Evolutionary conservation across 345 rosid species (phyloP).

Genomic region (Pistacia integerrima): DNA sequence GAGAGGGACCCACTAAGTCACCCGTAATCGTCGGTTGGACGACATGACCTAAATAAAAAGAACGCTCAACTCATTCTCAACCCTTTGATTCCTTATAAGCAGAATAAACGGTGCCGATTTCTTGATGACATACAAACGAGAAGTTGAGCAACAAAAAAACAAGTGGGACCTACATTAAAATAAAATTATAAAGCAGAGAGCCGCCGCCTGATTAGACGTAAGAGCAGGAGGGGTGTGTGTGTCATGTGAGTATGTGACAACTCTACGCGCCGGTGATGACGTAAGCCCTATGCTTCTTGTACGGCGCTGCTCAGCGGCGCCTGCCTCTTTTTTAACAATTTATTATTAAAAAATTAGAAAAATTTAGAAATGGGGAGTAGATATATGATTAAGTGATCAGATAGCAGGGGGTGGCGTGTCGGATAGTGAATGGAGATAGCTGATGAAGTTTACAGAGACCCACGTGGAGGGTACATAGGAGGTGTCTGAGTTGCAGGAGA

Average conservation of each 20-base stretch:
- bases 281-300: slow-evolving; percentile 42
- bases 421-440: slow-evolving; percentile 24
- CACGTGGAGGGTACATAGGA: slow-evolving; percentile 37
- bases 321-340: neutral
- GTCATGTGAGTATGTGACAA: slow-evolving; percentile 39
- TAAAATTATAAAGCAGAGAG: neutral
- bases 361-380: neutral
- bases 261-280: slow-evolving; percentile 21
- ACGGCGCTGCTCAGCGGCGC: slow-evolving; percentile 42
- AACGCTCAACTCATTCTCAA: neutral
- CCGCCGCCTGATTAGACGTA: slow-evolving; percentile 52
- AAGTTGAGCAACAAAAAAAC: neutral
- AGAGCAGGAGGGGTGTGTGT: slow-evolving; percentile 27
- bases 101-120: slow-evolving; percentile 21
- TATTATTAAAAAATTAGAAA: neutral
- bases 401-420: slow-evolving; percentile 32
- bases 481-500: slow-evolving; percentile 49
- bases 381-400: neutral
- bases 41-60: slow-evolving; percentile 32
- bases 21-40: slow-evolving; percentile 75
- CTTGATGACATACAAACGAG: neutral
- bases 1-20: slow-evolving; percentile 49
- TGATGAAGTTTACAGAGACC: slow-evolving; percentile 11
- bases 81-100: neutral
- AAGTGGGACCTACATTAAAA: slow-evolving; percentile 16